Percentiles rank a stretch among this genome's conserved stretches.
Conservation (phyloP, 495 filamentous ascomycete genomes). For the Darksidea phi region DNA sequence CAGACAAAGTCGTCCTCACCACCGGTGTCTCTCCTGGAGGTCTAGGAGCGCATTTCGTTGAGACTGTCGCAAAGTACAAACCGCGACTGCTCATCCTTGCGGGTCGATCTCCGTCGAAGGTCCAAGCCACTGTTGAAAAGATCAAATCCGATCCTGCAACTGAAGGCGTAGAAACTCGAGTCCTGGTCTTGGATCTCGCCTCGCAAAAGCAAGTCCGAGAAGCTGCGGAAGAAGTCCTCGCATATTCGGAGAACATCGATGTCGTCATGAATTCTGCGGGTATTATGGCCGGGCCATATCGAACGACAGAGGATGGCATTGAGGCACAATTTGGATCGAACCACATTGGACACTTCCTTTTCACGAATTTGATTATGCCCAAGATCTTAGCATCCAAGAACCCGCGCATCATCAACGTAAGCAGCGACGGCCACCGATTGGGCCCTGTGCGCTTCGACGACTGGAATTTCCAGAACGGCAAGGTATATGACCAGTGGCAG, state of each 20-base stretch:
- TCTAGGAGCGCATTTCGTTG: slow-evolving; percentile 54
- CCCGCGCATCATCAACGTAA: slow-evolving; percentile 28
- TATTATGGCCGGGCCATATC: slow-evolving; percentile 13
- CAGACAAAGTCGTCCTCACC: slow-evolving; percentile 33
- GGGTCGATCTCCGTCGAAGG: slow-evolving; percentile 51
- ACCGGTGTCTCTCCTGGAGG: slow-evolving; percentile 53
- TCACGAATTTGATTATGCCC: slow-evolving; percentile 33
- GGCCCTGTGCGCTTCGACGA: slow-evolving; percentile 28
- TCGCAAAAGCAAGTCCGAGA: slow-evolving; percentile 48
- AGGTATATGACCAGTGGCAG: slow-evolving; percentile 24
- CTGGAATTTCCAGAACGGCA: slow-evolving; percentile 31
- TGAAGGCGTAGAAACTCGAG: slow-evolving; percentile 43
- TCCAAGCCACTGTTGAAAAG: slow-evolving; percentile 39
- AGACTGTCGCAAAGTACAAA: slow-evolving; percentile 53
- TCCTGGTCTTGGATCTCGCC: slow-evolving; percentile 48
- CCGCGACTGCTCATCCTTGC: slow-evolving; percentile 55
- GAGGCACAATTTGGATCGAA: slow-evolving; percentile 57
- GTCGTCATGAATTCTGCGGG: slow-evolving; percentile 33
- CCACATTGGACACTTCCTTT: slow-evolving; percentile 35
- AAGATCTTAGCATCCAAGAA: slow-evolving; percentile 17
- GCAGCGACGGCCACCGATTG: slow-evolving; percentile 27
- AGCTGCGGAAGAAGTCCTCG: slow-evolving; percentile 46
- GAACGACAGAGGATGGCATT: slow-evolving; percentile 41
- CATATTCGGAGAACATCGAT: slow-evolving; percentile 38
- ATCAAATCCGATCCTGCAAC: slow-evolving; percentile 7